A percentile compares a stretch with the other conserved stretches of the same genome.
Conservation (phyloP, 2,329 filamentous ascomycete genomes). For the Stylonectria norvegica region DNA sequence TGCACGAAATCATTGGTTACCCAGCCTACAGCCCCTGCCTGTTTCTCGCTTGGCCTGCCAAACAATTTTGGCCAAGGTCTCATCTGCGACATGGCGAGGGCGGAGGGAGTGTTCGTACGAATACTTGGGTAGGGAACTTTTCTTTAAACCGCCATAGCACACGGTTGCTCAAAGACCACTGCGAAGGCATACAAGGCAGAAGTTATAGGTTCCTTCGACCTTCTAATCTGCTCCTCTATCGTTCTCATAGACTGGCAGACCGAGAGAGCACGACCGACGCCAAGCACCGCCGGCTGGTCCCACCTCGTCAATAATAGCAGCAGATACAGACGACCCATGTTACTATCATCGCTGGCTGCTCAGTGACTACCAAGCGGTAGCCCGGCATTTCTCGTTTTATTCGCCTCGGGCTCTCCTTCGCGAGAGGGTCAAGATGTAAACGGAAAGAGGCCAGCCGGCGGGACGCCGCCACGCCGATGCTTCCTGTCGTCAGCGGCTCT, state of each 20-base stretch:
- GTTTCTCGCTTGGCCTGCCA: slow-evolving; percentile 25
- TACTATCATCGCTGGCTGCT: background rate
- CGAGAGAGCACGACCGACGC: background rate
- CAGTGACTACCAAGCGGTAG: background rate
- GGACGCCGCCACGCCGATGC: slow-evolving; percentile 10
- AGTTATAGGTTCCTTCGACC: no score
- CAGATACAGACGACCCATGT: background rate
- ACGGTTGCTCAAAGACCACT: slow-evolving; percentile 2
- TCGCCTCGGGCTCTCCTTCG: no score
- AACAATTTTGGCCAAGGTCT: slow-evolving; percentile 15
- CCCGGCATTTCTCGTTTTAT: slow-evolving; percentile 2
- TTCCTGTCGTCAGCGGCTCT: background rate
- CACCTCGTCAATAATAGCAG: background rate
- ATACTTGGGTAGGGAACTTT: slow-evolving; percentile 4
- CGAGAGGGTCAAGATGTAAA: no score
- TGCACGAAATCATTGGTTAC: slow-evolving; percentile 17
- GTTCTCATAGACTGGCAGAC: background rate
- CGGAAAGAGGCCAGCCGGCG: slow-evolving; percentile 1
- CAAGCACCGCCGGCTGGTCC: slow-evolving; percentile 6
- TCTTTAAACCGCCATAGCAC: slow-evolving; percentile 3
- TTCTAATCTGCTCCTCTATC: no score
- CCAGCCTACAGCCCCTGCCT: slow-evolving; percentile 12
- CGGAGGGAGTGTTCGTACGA: slow-evolving; percentile 1
- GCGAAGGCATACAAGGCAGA: slow-evolving; percentile 1
- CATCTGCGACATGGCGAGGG: slow-evolving; percentile 7